A percentile compares a stretch with the other conserved stretches of the same genome.
These are phyloP conservation scores for Lepidium sativum DNA, from an alignment of 345 rosid genomes.

Conservation along the genomic window DNA sequence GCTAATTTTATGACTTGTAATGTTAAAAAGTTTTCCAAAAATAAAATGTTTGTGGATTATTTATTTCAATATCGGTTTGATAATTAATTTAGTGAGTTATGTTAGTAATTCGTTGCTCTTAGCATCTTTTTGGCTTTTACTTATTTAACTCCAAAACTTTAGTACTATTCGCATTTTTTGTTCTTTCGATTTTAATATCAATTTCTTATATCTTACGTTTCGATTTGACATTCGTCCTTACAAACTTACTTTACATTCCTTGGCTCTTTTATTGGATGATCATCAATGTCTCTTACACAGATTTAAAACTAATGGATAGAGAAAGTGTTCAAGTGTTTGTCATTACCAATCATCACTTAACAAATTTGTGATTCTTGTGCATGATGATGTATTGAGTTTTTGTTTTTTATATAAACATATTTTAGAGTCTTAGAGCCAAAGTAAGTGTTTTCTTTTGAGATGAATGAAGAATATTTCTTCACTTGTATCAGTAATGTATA, in stretches of 20 bases:
- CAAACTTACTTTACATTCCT: not conserved
- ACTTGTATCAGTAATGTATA: no score
- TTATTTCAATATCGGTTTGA: no score
- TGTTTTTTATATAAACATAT: not conserved
- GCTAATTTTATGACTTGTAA: no score
- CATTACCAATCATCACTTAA: not conserved
- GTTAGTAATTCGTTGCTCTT: no score
- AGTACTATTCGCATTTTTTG: conserved; percentile 13
- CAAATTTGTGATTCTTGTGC: not conserved
- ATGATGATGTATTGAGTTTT: not conserved
- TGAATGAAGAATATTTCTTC: not conserved
- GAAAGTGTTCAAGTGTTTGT: not conserved
- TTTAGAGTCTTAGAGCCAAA: not conserved
- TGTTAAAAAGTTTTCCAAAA: no score
- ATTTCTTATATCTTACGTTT: not conserved
- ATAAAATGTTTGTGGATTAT: no score
- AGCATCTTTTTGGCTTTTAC: conserved; percentile 17
- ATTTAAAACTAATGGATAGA: not conserved
- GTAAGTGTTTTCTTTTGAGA: not conserved
- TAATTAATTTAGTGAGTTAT: no score
- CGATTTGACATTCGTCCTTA: conserved; percentile 10
- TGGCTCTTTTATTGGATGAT: conserved; percentile 1
- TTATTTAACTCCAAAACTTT: conserved; percentile 10
- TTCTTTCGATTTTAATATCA: not conserved
- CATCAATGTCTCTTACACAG: no score